Base-by-base conservation (phyloP, 1,139 yeast species). In the Pichia terricola region DNA sequence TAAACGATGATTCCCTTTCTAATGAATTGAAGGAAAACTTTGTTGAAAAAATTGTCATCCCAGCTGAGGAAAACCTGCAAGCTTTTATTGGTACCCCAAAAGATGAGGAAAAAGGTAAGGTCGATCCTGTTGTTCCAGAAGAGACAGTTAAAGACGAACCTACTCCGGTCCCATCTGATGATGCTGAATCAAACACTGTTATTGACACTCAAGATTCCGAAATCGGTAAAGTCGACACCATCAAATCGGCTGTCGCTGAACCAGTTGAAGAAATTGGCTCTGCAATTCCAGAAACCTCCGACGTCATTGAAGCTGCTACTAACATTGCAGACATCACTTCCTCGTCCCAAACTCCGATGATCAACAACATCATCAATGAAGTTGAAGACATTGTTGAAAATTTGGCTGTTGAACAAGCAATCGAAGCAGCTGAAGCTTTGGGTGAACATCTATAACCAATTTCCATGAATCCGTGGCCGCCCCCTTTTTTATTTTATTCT, bases 391-490 rank as follows among this genome's bases (percentile, higher is more conserved):
- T 47, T 16, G 55, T 47, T 10, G 52, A 52, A 30, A 53, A 50
- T 30, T 41, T 41, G 28, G 49, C 40, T 50, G 61, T 57, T 34
- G 55, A 55, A 36, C 49, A 52, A 36, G 45, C 32, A 9, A 50
- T 50, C 3, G 56, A 49, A 34, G 45, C 42, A 8, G 48, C 44
- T 11, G 61, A 52, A 10, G 59, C 41, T 11, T 30, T 45, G n/a
- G 53, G 46, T 7, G 8, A 34, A 6, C n/a, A 7, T 22, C 11
- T 34, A 22, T 34, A 34, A 30, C 33, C 10, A 16, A 16, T 16
- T 16, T 16, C 22, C 22, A 2, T 16, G 22, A 16, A 16, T 16
- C 22, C 22, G 22, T 16, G 22, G 22, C 22, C 22, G 22, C 22
- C 22, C 22, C 22, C 22, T 16, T 16, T 16, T 16, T 16, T 16